A percentile compares a stretch with the other conserved stretches of the same genome.
Conservation (phyloP, 176 grass and related monocot genomes). For the Eragrostis curvula region DNA sequence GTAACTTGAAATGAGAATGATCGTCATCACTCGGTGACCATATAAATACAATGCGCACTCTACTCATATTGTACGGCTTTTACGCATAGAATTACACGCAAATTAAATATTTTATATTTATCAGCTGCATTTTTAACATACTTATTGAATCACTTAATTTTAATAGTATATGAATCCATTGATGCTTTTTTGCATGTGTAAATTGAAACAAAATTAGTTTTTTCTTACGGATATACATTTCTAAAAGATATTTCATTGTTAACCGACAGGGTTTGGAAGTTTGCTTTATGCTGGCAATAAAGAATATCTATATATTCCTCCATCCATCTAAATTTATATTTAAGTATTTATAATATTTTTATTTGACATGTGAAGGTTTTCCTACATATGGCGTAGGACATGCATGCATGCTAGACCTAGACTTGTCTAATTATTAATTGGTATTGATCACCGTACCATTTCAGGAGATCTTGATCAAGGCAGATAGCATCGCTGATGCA, state of each 20-base stretch:
- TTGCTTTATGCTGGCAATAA: not conserved
- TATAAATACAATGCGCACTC: not conserved
- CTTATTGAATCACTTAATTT: no score
- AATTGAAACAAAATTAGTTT: not conserved
- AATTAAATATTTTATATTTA: no score
- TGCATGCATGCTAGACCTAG: no score
- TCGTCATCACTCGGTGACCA: no score
- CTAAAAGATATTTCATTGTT: not conserved
- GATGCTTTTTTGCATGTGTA: not conserved
- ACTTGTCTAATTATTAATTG: not conserved
- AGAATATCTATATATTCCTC: not conserved
- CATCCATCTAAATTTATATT: no score
- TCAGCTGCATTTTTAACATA: no score
- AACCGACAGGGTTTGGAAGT: not conserved
- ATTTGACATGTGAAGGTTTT: no score
- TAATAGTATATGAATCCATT: not conserved
- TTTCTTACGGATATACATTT: not conserved
- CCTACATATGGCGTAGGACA: no score
- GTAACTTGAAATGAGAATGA: no score
- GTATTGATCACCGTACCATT: no score
- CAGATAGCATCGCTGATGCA: not conserved
- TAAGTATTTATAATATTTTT: not conserved
- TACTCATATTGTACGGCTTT: not conserved
- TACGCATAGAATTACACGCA: not conserved
- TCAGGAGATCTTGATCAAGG: not conserved